Conservation (phyloP, 2,329 filamentous ascomycete genomes). For the Xylaria sp. region DNA sequence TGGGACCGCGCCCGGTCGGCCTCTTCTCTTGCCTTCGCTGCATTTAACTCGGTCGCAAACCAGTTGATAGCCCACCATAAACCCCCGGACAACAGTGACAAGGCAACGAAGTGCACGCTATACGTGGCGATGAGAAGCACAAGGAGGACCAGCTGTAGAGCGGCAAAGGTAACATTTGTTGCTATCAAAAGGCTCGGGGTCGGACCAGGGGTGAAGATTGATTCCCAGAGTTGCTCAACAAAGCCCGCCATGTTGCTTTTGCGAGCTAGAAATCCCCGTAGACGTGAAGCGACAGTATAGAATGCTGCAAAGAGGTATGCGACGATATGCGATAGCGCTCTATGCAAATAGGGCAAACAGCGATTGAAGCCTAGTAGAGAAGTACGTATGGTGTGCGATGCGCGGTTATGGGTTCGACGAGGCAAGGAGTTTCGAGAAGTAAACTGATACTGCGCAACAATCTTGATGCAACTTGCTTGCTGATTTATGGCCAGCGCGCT, state of each 20-base stretch:
- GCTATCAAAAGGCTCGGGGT: slow-evolving; percentile 89
- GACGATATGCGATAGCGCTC: slow-evolving; percentile 33
- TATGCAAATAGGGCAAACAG: slow-evolving; percentile 18
- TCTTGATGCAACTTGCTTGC: slow-evolving; percentile 1
- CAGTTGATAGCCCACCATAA: slow-evolving; percentile 97
- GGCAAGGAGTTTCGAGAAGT: slow-evolving; percentile 10
- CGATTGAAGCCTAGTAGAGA: slow-evolving; percentile 8
- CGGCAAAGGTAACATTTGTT: slow-evolving; percentile 88
- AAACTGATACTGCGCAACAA: slow-evolving; percentile 4
- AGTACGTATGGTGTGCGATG: slow-evolving; percentile 7
- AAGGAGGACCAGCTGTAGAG: slow-evolving; percentile 82
- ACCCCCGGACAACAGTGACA: slow-evolving; percentile 81
- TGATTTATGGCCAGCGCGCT: slow-evolving; percentile 13
- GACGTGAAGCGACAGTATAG: slow-evolving; percentile 15
- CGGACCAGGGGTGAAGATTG: slow-evolving; percentile 91
- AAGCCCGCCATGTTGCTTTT: slow-evolving; percentile 65
- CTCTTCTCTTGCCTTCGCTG: slow-evolving; percentile 57
- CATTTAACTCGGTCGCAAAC: slow-evolving; percentile 78
- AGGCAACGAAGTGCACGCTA: slow-evolving; percentile 87
- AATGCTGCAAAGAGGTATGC: slow-evolving; percentile 32
- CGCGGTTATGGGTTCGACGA: slow-evolving; percentile 11
- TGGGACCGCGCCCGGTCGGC: slow-evolving; percentile 54
- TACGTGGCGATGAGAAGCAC: slow-evolving; percentile 81
- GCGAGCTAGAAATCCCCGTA: slow-evolving; percentile 11
- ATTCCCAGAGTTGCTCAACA: slow-evolving; percentile 84